Base-by-base conservation (phyloP, 208 protist species). In the Lotmaria passim region DNA sequence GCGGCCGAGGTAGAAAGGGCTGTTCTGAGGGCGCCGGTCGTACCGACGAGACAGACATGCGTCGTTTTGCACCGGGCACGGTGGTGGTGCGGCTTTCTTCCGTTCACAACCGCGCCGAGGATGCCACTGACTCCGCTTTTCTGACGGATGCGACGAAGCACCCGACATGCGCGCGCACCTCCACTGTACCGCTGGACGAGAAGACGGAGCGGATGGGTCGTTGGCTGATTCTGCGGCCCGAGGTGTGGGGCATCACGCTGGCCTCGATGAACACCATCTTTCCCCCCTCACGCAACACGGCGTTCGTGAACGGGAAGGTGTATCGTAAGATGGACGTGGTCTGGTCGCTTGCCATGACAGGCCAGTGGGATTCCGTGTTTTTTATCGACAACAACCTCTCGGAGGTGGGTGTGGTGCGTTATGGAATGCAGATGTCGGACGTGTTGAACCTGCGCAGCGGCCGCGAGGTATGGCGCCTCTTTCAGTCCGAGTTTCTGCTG, bases 301-400 rank as follows among this genome's bases (percentile, higher is more conserved):
- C 90, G 28, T 93, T 87, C 44, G 75, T 95, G 31, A 84, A 93
- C 57, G 90, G 87, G 14, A 86, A 84, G 60, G 55, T 85, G 8
- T 91, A 93, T 51, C 68, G 67, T 15, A 95, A 95, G 75, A 83
- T 92, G 80, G 90, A 95, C 50, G 75, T 95, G n/a, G 87, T 90
- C 6, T 89, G 87, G 78, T 95, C 90, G 3, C 74, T 95, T 12
- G 87, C 90, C 38, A 73, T 73, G 46, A 90, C 73, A 26, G 85
- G 90, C 2, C 34, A 74, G 65, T 95, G 90, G 87, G 90, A 95
- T 59, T 75, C 70, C 31, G 87, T 95, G 4, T 91, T 95, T 44
- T 95, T 95, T 50, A 78, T 95, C 11, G 90, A 95, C 77, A 95
- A 95, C 72, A 91, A 93, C 66, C 75, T 95, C 53, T 84, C 78